phyloP scores from a whole-genome alignment of 2,329 filamentous ascomycete genomes.

The Chaetomium globosum region DNA sequence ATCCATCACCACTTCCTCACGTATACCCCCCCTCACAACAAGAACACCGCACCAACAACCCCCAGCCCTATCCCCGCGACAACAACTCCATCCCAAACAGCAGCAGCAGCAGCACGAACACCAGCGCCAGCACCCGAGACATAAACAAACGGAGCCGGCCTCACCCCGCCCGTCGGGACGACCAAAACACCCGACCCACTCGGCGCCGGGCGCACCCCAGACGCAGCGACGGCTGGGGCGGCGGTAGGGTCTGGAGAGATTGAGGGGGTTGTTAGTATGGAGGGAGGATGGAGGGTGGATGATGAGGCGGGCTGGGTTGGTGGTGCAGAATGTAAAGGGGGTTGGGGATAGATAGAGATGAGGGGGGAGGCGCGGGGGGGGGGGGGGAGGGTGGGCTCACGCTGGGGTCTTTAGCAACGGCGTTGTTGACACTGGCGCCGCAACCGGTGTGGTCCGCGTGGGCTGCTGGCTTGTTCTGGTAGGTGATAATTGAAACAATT shows the following conservation, averaged over 20 bases:
- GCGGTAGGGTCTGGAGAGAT: not conserved
- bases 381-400: not conserved
- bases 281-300: not conserved
- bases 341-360: not conserved
- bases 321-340: not conserved
- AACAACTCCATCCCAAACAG: not conserved
- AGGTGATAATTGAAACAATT: not conserved
- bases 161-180: not conserved
- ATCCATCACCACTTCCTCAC: not conserved
- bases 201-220: not conserved
- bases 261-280: not conserved
- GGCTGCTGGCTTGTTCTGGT: not conserved
- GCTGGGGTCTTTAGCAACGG: not conserved
- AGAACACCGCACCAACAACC: not conserved
- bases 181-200: not conserved
- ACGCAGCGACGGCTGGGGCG: not conserved
- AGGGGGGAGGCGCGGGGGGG: not conserved
- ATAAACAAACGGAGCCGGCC: slow-evolving; percentile 6
- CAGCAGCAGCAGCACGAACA: not conserved
- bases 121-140: not conserved
- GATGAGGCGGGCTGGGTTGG: not conserved
- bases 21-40: slow-evolving; percentile 9
- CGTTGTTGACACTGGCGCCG: not conserved
- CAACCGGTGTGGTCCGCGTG: not conserved
- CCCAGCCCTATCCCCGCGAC: not conserved